Evolutionary conservation across 176 grass and related monocot genomes (phyloP), one percentile per base, ranked within the genome.

Genomic region (Avena atlantica): DNA sequence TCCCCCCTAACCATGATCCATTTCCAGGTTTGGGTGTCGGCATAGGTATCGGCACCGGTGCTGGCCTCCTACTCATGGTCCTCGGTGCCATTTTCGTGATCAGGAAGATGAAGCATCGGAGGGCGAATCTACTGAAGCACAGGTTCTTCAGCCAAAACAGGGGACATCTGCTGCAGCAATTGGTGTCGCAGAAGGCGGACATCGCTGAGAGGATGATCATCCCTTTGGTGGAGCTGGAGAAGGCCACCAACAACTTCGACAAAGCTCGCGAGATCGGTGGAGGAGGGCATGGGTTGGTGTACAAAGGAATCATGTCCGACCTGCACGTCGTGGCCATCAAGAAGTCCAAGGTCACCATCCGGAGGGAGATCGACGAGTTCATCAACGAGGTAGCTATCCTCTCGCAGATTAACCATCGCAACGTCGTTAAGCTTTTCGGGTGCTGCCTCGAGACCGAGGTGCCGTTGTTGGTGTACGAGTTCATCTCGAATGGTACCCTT

Each of bases 401-500:
- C 5, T 93, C 91, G 0, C 74, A 90, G 27, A 85, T 90, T 23
- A 90, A 89, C 60, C 88, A 90, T 47, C 25, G 76, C 2, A 93
- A 93, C 9, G 76, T 90, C 1, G 88, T 93, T 1, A 92, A 78
- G 25, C 88, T 85, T 42, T 93, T 27, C 77, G 85, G 8, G 19
- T 90, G 20, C 31, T 93, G 27, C 82, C 88, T 0, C 3, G 92
- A 93, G 83, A 94, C 86, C 0, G 72, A 94, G 62, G 92, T 94
- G 25, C 86, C 89, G 1, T 21, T 89, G 6, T 37, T 93, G 23
- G 89, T 91, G 0, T 93, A 89, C 1, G 86, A 91, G 11, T 94
- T 94, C 49, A 91, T 94, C 7, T 87, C 92, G 14, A 94, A 94
- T 81, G 83, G 89, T 2, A 86, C 86, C 0, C 92, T 94, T 61